Evolutionary conservation across 352 stramenopile genomes (phyloP).

Genomic region (Pythium dissotocum): DNA sequence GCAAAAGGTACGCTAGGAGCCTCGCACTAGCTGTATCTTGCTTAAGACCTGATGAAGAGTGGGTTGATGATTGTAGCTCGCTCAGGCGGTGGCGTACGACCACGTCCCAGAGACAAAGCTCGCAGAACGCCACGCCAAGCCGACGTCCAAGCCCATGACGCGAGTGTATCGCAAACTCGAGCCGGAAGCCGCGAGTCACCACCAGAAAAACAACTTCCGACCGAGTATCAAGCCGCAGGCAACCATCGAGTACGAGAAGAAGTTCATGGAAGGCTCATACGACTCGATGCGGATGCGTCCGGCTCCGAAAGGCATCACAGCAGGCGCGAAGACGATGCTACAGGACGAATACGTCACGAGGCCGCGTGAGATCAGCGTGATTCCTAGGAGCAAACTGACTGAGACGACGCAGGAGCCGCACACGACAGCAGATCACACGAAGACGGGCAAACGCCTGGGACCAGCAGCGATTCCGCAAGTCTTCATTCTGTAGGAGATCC

Average conservation of each 20-base stretch:
- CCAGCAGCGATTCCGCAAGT: slow-evolving; percentile 56
- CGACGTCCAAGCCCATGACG: slow-evolving; percentile 51
- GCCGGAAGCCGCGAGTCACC: slow-evolving; percentile 7
- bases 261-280: slow-evolving; percentile 39
- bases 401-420: slow-evolving; percentile 7
- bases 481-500: slow-evolving; percentile 58
- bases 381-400: slow-evolving; percentile 37
- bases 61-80: slow-evolving; percentile 35
- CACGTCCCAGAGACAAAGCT: slow-evolving; percentile 38
- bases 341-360: slow-evolving; percentile 73
- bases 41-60: too few relatives aligned
- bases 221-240: slow-evolving; percentile 56
- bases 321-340: slow-evolving; percentile 51
- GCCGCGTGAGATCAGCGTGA: slow-evolving; percentile 57
- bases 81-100: slow-evolving; percentile 56
- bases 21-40: not conserved
- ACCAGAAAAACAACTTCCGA: slow-evolving; percentile 9
- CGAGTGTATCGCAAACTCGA: slow-evolving; percentile 49
- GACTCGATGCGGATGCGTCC: slow-evolving; percentile 38
- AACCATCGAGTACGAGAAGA: slow-evolving; percentile 64
- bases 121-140: slow-evolving; percentile 21
- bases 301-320: slow-evolving; percentile 44
- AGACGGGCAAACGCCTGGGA: slow-evolving; percentile 45
- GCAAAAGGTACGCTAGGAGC: slow-evolving; percentile 50
- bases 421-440: slow-evolving; percentile 2